Percentiles rank a stretch among this genome's conserved stretches.
Conservation (phyloP, 1,284 basidiomycete genomes). For the Pyrrhoderma noxium region DNA sequence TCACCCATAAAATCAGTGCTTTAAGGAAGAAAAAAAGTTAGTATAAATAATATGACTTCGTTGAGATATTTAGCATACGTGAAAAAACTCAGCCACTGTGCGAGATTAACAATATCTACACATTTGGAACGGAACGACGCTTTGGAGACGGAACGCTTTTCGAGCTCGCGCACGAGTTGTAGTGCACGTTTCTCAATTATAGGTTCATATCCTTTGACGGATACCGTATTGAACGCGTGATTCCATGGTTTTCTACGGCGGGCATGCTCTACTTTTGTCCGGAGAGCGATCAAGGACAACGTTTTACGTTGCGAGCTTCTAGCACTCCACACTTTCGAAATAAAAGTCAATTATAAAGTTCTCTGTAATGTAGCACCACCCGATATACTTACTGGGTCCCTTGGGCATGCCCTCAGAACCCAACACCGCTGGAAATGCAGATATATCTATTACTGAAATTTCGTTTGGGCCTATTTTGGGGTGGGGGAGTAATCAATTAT, state of each 20-base stretch:
- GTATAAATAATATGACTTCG: not conserved
- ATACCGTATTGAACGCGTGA: conserved; percentile 32
- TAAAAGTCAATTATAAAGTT: not conserved
- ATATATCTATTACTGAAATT: conserved; percentile 27
- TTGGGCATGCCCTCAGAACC: conserved; percentile 29
- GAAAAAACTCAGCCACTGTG: conserved; percentile 32
- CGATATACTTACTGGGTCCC: conserved; percentile 24
- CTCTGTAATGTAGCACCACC: not conserved
- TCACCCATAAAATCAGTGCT: conserved; percentile 35
- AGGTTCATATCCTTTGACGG: conserved; percentile 34
- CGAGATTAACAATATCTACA: conserved; percentile 24
- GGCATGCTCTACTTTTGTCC: conserved; percentile 32
- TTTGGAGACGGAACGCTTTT: conserved; percentile 4
- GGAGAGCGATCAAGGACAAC: conserved; percentile 18
- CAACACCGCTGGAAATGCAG: conserved; percentile 25
- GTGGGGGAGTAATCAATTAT: not conserved
- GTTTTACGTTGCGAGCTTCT: not conserved
- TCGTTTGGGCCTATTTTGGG: conserved; percentile 26
- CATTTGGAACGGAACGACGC: no score
- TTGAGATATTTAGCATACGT: not conserved
- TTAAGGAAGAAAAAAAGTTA: conserved; percentile 8
- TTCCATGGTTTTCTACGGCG: conserved; percentile 36
- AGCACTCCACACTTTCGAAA: not conserved
- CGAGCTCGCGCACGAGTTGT: conserved; percentile 31
- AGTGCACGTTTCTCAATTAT: conserved; percentile 27